Evolutionary conservation across 345 rosid species (phyloP).

Genomic region (Noccaea caerulescens): DNA sequence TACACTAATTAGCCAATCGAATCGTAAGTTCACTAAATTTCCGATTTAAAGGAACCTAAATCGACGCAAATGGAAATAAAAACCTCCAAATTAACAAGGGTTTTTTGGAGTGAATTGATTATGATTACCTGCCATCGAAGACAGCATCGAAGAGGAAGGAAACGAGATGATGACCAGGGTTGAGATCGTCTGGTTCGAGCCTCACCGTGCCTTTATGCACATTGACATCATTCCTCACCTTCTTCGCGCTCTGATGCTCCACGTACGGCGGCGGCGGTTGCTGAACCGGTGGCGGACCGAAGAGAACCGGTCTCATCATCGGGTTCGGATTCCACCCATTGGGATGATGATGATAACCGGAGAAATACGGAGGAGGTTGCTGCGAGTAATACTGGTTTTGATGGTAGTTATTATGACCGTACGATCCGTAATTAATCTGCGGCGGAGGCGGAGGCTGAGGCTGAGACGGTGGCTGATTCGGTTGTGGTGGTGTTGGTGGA

Average conservation of each 20-base stretch:
- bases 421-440: slow-evolving; percentile 47
- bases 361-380: slow-evolving; percentile 51
- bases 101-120: background rate
- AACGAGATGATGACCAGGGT: slow-evolving; percentile 73
- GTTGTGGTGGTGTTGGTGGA: slow-evolving; percentile 39
- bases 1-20: slow-evolving; percentile 13
- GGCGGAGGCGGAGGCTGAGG: slow-evolving; percentile 47
- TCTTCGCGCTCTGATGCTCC: slow-evolving; percentile 87
- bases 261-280: slow-evolving; percentile 63
- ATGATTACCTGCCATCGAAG: slow-evolving; percentile 76
- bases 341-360: slow-evolving; percentile 54
- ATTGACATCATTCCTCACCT: slow-evolving; percentile 88
- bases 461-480: slow-evolving; percentile 16
- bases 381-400: slow-evolving; percentile 46
- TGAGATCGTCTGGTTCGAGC: slow-evolving; percentile 63
- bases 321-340: slow-evolving; percentile 55
- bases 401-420: slow-evolving; percentile 55
- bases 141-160: slow-evolving; percentile 90
- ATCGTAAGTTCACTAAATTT: background rate
- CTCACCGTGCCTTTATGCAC: slow-evolving; percentile 80
- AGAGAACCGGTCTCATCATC: slow-evolving; percentile 48
- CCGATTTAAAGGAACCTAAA: background rate
- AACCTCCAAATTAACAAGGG: background rate
- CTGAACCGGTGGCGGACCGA: slow-evolving; percentile 36
- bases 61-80: background rate